Evolutionary conservation across 2,329 filamentous ascomycete genomes (phyloP), one percentile per base, ranked within the genome.

Genomic region (Malbranchea cinnamomea): DNA sequence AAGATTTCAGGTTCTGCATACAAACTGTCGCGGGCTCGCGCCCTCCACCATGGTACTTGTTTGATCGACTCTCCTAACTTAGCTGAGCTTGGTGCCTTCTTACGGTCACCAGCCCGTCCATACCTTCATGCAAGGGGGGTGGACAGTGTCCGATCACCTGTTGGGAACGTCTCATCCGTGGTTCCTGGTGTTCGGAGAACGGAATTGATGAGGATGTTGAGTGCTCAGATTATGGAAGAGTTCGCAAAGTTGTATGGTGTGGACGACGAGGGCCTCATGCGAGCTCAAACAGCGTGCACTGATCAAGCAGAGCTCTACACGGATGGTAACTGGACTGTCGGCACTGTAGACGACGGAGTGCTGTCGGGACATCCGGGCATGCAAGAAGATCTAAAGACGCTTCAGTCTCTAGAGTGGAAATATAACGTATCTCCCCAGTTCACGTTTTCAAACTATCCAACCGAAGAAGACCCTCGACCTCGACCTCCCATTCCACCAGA

Each of bases 1-100:
- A 98, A 98, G 53, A 68, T 95, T 7, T 93, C 84, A 0, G 89
- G 89, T 1, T 94, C 84, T 1, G 89, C 89, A 7, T 98, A 92
- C 59, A 95, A 95, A 55, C 64, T 98, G 31, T 94, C 81, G 0
- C 67, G 80, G 14, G 60, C 71, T 28, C 68, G 87, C 25, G 78
- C 84, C 5, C 63, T 98, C 34, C 89, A 98, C 54, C 89, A 98
- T 54, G 89, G 85, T 5, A 98, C 89, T 0, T 89, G 84, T 45
- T 63, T 98, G 24, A 62, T 95, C 2, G 63, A 67, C 19, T 85
- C 81, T 31, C 77, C 78, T 2, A 80, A 92, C 47, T 60, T 95
- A 23, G 52, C 59, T 17, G 56, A 63, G 23, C 78, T 95, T 16
- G 71, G 74, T 2, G 56, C 65, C 2, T 72, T 87, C 45, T 54